These are phyloP conservation scores for Pholiota conissans DNA, from an alignment of 768 basidiomycete species.

Conservation along the genomic window DNA sequence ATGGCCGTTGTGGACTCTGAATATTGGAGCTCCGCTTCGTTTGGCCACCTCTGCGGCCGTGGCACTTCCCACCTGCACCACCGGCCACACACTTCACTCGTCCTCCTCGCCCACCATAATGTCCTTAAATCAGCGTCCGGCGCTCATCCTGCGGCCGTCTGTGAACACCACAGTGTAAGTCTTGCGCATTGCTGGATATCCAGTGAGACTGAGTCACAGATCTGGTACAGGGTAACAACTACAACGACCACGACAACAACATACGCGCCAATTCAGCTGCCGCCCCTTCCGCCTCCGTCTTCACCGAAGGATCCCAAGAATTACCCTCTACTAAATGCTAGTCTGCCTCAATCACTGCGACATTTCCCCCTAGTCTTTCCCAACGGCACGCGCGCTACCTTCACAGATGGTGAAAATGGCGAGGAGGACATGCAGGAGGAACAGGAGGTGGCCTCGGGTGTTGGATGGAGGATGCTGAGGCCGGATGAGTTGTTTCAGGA, in stretches of 20 bases:
- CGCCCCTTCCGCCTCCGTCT: conserved; percentile 67
- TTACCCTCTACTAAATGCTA: conserved; percentile 77
- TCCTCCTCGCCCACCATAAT: conserved; percentile 40
- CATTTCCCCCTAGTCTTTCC: conserved; percentile 81
- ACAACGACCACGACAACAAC: conserved; percentile 91
- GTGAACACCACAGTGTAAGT: conserved; percentile 84
- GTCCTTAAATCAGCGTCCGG: conserved; percentile 65
- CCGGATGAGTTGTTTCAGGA: conserved; percentile 57
- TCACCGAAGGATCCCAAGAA: conserved; percentile 77
- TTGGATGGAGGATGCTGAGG: conserved; percentile 76
- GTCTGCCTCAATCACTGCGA: conserved; percentile 70
- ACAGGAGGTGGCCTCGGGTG: conserved; percentile 61
- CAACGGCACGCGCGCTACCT: conserved; percentile 77
- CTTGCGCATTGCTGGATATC: not conserved
- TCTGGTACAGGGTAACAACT: conserved; percentile 69
- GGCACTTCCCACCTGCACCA: conserved; percentile 14
- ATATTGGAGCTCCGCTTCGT: conserved; percentile 28
- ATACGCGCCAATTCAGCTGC: conserved; percentile 85
- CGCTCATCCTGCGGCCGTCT: conserved; percentile 74
- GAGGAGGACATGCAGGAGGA: conserved; percentile 73
- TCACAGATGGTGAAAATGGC: conserved; percentile 66
- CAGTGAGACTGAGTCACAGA: conserved; percentile 21
- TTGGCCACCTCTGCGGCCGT: conserved; percentile 11
- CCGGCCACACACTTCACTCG: conserved; percentile 11
- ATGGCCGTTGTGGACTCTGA: conserved; percentile 1